Conservation (phyloP, 176 grass and related monocot species). For the Rhynchospora pubera region DNA sequence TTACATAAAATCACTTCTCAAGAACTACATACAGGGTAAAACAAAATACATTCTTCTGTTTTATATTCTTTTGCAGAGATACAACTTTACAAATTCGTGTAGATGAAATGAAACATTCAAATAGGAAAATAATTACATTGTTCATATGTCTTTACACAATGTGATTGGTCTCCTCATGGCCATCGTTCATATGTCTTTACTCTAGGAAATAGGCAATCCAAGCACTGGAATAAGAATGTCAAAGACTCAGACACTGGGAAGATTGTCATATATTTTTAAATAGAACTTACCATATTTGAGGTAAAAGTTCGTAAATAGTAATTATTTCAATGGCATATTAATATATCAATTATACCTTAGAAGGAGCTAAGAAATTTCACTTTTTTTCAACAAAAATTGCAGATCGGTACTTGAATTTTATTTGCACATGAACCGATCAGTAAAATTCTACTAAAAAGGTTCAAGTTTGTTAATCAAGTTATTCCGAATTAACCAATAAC, state of each 20-base stretch:
- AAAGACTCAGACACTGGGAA: background rate
- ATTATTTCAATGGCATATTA: background rate
- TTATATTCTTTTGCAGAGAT: background rate
- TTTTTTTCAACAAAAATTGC: background rate
- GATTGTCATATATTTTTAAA: background rate
- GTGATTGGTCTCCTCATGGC: background rate
- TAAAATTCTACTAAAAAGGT: no score
- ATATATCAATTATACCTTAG: background rate
- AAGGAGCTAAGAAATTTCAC: background rate
- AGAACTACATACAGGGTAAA: background rate
- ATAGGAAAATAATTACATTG: background rate
- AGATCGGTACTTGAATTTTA: no score
- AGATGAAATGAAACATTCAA: background rate
- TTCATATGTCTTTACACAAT: background rate
- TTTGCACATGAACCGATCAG: no score
- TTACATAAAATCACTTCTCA: background rate
- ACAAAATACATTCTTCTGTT: no score
- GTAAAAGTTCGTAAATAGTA: background rate
- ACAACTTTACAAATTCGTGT: background rate
- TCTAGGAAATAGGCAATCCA: slow-evolving; percentile 15
- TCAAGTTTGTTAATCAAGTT: no score
- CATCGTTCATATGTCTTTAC: background rate
- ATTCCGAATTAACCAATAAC: no score
- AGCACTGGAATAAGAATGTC: slow-evolving; percentile 1
- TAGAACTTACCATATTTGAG: background rate